phyloP scores from a whole-genome alignment of 2,329 filamentous ascomycete species.

The Talaromyces verruculosus region DNA sequence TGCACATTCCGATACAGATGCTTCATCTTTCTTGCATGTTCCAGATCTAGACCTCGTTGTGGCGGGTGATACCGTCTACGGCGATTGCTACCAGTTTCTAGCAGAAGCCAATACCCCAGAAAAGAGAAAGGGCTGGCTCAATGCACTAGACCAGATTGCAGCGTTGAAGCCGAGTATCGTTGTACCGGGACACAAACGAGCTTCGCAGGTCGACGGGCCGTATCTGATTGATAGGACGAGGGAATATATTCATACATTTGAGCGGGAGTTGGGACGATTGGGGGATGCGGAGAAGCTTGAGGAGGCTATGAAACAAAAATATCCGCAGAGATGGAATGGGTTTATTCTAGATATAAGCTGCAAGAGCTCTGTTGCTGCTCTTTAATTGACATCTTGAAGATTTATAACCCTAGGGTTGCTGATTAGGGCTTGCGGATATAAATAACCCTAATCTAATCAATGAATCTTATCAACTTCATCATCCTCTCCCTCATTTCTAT shows the following conservation, averaged over 20 bases:
- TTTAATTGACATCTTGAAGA: neutral
- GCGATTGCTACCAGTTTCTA: constrained; percentile 39
- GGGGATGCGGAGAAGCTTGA: constrained; percentile 5
- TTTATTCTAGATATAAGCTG: constrained; percentile 11
- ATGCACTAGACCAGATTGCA: constrained; percentile 34
- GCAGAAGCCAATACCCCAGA: constrained; percentile 36
- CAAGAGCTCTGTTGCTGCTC: constrained; percentile 8
- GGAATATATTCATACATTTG: constrained; percentile 31
- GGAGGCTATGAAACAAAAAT: neutral
- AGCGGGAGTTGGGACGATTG: constrained; percentile 6
- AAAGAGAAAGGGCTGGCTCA: constrained; percentile 36
- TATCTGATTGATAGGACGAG: constrained; percentile 30
- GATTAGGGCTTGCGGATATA: neutral
- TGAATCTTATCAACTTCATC: neutral
- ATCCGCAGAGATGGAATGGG: constrained; percentile 10
- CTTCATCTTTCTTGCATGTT: constrained; percentile 38
- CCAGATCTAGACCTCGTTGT: constrained; percentile 39
- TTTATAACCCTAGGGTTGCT: neutral
- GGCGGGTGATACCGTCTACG: constrained; percentile 43
- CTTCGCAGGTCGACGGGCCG: constrained; percentile 30
- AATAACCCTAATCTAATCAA: neutral
- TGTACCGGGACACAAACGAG: constrained; percentile 34
- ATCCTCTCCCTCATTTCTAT: neutral
- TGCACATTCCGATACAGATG: constrained; percentile 32
- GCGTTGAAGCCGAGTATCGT: constrained; percentile 35